Percentiles rank a stretch among this genome's conserved stretches.
Conservation (phyloP, 2,329 filamentous ascomycete species). For the Xylaria sp. region DNA sequence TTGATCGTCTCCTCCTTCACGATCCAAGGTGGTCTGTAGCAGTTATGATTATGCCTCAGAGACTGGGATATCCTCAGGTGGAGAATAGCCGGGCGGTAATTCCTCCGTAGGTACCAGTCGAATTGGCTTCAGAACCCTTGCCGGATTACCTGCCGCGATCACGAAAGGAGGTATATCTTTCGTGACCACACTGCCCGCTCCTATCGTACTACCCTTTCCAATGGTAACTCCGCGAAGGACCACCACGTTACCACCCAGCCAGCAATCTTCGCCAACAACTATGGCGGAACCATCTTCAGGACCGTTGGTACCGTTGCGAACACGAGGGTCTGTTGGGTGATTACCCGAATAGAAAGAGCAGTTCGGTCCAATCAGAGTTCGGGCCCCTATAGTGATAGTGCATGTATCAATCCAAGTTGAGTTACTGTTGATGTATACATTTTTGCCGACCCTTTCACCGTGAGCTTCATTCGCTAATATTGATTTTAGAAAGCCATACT, state of each 20-base stretch:
- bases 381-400: slow-evolving; percentile 73
- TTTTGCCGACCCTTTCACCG: slow-evolving; percentile 61
- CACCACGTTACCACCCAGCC: slow-evolving; percentile 74
- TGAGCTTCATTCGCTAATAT: slow-evolving; percentile 20
- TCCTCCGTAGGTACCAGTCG: slow-evolving; percentile 28
- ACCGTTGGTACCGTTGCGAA: slow-evolving; percentile 76
- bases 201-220: slow-evolving; percentile 74
- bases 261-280: slow-evolving; percentile 79
- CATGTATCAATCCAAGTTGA: slow-evolving; percentile 80
- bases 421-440: slow-evolving; percentile 77
- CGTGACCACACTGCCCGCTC: slow-evolving; percentile 83
- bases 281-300: slow-evolving; percentile 79
- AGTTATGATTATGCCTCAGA: slow-evolving; percentile 20
- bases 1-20: slow-evolving; percentile 88
- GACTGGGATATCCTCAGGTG: slow-evolving; percentile 30
- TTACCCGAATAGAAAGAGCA: slow-evolving; percentile 76
- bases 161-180: slow-evolving; percentile 71
- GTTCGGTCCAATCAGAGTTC: slow-evolving; percentile 80
- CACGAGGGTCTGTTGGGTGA: slow-evolving; percentile 76
- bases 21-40: slow-evolving; percentile 84
- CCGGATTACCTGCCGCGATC: slow-evolving; percentile 71
- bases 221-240: slow-evolving; percentile 80
- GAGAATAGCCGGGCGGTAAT: slow-evolving; percentile 32
- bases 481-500: slow-evolving; percentile 42
- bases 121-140: slow-evolving; percentile 55